Conservation (phyloP, 345 rosid genomes). For the Ceriops tagal region DNA sequence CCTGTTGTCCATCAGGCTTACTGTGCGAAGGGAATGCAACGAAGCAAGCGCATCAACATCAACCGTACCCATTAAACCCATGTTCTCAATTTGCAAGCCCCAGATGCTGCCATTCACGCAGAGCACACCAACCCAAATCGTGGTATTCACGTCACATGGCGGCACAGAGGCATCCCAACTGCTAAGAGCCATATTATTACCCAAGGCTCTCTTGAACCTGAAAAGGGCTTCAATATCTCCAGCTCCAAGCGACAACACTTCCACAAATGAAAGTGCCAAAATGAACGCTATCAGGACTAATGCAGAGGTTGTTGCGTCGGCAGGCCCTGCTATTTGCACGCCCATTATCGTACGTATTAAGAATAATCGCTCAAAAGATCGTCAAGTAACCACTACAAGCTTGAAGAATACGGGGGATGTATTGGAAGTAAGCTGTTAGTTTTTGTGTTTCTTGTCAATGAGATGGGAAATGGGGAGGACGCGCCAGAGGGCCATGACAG, state of each 20-base stretch:
- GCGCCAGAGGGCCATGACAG: neutral
- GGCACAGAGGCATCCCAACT: slow-evolving; percentile 39
- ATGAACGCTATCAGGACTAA: neutral
- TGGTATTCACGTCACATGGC: slow-evolving; percentile 35
- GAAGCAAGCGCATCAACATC: slow-evolving; percentile 38
- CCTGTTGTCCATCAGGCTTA: slow-evolving; percentile 71
- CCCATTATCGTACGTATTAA: slow-evolving; percentile 15
- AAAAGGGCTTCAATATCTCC: slow-evolving; percentile 17
- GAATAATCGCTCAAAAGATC: neutral
- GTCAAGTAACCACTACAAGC: neutral
- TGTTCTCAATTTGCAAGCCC: slow-evolving; percentile 65
- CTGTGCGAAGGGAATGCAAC: slow-evolving; percentile 41
- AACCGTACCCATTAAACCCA: slow-evolving; percentile 45
- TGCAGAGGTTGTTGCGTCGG: slow-evolving; percentile 10
- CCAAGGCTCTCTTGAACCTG: slow-evolving; percentile 15
- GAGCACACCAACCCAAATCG: slow-evolving; percentile 63
- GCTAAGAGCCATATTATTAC: neutral
- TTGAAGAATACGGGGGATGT: neutral
- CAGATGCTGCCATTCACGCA: slow-evolving; percentile 40
- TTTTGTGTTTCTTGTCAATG: neutral
- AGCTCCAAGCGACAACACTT: neutral
- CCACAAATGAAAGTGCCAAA: neutral
- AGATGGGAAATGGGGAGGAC: neutral
- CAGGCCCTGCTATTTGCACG: slow-evolving; percentile 22
- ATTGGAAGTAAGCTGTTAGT: neutral